Base-by-base conservation (phyloP, 2,329 filamentous ascomycete species). In the Ambrosiella xylebori region DNA sequence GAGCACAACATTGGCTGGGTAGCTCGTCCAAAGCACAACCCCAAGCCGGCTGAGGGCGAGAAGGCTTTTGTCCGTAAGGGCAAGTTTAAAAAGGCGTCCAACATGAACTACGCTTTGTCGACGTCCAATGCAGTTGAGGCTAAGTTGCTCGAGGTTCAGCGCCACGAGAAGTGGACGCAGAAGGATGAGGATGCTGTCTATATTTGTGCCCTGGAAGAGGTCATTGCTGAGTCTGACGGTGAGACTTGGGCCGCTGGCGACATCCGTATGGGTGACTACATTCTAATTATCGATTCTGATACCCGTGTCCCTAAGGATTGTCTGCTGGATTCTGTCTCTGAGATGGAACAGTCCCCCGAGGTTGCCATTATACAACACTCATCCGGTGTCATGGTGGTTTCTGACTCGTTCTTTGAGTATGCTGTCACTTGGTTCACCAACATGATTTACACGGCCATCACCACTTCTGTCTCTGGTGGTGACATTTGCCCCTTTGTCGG, bases 361-460 rank as follows among this genome's bases (percentile, higher is more conserved):
- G 81, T 86, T 0, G 84, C 78, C 15, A 85, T 88, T 64, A 74
- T 87, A 59, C 84, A 88, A 66, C 85, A 84, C 69, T 77, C 78
- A 0, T 86, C 84, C 5, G 83, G 84, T 35, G 84, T 89, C 61
- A 88, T 89, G 84, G 82, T 88, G 63, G 82, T 89, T 8, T 79
- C 81, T 1, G 73, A 79, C 64, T 82, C 77, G 57, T 86, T 81
- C 69, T 89, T 89, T 64, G 86, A 90, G 68, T 84, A 83, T 56
- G 70, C 71, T 13, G 85, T 87, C 64, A 86, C 84, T 1, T 89
- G 85, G 71, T 88, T 89, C 70, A 89, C 85, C 47, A 82, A 88
- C 65, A 76, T 89, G 56, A 80, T 89, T 64, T 90, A 88, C 71
- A 82, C 79, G 0, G 79, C 82, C 39, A 88, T 88, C 64, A 75